Percentiles rank a stretch among this genome's conserved stretches.
These are phyloP conservation scores for Paraconiothyrium brasiliense DNA, from an alignment of 2,329 filamentous ascomycete genomes.

Conservation along the genomic window DNA sequence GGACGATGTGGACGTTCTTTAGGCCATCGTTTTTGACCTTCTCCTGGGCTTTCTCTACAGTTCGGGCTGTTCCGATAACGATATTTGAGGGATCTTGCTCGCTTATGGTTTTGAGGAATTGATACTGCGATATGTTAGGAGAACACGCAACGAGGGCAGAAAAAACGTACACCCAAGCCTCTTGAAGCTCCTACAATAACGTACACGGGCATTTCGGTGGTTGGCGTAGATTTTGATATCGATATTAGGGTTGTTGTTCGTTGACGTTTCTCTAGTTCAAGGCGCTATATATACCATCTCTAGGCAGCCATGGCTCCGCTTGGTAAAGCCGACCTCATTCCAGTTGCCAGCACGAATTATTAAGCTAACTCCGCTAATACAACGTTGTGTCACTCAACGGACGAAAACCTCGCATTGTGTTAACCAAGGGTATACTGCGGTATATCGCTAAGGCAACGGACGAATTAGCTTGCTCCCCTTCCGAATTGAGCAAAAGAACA, in stretches of 20 bases:
- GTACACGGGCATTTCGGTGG: constrained; percentile 36
- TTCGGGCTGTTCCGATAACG: constrained; percentile 45
- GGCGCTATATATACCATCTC: background rate
- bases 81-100: constrained; percentile 33
- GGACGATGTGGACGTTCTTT: constrained; percentile 51
- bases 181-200: constrained; percentile 43
- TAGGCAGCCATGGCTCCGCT: too few species aligned
- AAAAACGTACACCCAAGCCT: constrained; percentile 36
- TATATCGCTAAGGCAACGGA: too few species aligned
- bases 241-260: background rate
- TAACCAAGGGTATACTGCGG: too few species aligned
- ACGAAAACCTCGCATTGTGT: too few species aligned
- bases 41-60: constrained; percentile 14
- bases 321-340: too few species aligned
- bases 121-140: constrained; percentile 29
- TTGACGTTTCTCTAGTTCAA: background rate
- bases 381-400: too few species aligned
- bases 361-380: too few species aligned
- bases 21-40: constrained; percentile 2
- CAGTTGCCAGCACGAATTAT: too few species aligned
- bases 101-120: constrained; percentile 41
- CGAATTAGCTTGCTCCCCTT: too few species aligned
- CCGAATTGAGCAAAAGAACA: too few species aligned
- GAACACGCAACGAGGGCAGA: background rate
- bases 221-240: background rate